Evolutionary conservation across 352 stramenopile species (phyloP).

Genomic region (Globisporangium barbulae): DNA sequence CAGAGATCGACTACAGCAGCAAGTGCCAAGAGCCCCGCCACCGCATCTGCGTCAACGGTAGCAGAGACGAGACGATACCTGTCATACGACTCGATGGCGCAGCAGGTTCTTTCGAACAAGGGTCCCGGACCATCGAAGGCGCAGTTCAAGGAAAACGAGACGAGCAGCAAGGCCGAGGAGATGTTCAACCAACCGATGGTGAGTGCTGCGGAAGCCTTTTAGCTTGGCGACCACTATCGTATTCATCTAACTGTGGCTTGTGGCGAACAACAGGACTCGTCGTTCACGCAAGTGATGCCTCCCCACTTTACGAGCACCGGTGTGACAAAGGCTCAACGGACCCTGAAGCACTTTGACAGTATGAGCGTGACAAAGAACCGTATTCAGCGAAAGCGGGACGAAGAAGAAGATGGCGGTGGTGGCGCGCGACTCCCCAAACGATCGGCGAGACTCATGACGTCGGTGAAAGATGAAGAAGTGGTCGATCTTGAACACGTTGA

Average conservation of each 20-base stretch:
- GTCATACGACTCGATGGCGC: constrained; percentile 9
- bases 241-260: background rate
- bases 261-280: constrained; percentile 3
- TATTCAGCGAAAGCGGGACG: constrained; percentile 12
- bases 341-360: constrained; percentile 22
- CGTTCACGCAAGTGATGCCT: constrained; percentile 1
- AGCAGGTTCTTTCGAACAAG: constrained; percentile 1
- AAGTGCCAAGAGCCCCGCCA: background rate
- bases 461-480: constrained; percentile 28
- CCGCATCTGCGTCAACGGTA: background rate
- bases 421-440: constrained; percentile 13
- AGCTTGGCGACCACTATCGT: no score
- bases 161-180: constrained; percentile 1
- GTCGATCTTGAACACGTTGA: constrained; percentile 41
- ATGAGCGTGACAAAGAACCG: constrained; percentile 14
- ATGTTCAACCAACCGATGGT: constrained; percentile 18
- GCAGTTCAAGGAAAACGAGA: background rate
- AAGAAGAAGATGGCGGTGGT: constrained; percentile 11
- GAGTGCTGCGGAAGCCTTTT: background rate
- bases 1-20: background rate
- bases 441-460: constrained; percentile 9
- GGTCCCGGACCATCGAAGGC: background rate
- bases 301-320: background rate
- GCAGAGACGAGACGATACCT: background rate
- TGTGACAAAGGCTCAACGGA: background rate